Evolutionary conservation across 2,329 filamentous ascomycete species (phyloP).

Genomic region (Corynespora cassiicola): DNA sequence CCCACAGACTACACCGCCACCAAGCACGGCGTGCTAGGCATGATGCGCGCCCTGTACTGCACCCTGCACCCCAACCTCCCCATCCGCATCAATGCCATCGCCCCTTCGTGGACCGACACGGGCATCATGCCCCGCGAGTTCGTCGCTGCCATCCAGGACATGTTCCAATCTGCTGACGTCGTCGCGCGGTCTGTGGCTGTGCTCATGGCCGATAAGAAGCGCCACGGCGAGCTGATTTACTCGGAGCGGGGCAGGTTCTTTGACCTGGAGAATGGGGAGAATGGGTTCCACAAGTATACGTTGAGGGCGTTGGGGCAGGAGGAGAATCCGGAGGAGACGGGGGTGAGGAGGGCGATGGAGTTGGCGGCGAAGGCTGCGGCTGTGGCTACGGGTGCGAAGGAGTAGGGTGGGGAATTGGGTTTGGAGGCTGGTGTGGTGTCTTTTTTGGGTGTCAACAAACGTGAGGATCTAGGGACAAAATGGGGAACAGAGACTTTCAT

Average conservation of each 20-base stretch:
- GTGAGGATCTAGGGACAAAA: too few relatives aligned
- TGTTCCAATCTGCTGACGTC: conserved; percentile 28
- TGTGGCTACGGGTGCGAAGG: too few relatives aligned
- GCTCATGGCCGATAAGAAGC: conserved; percentile 34
- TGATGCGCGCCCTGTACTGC: conserved; percentile 30
- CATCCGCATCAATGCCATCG: conserved; percentile 42
- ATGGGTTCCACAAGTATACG: conserved; percentile 23
- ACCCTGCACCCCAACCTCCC: conserved; percentile 28
- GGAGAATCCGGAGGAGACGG: too few relatives aligned
- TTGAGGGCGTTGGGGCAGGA: background rate
- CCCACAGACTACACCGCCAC: conserved; percentile 37
- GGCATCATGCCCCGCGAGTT: conserved; percentile 23
- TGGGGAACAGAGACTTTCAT: too few relatives aligned
- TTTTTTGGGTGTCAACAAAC: too few relatives aligned
- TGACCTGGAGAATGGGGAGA: conserved; percentile 37
- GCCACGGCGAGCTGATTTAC: conserved; percentile 36
- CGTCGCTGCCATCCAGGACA: conserved; percentile 21
- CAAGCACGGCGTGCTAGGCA: conserved; percentile 40
- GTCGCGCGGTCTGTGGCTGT: conserved; percentile 28
- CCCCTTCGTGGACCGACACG: conserved; percentile 39
- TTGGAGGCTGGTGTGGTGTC: too few relatives aligned
- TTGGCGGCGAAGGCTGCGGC: too few relatives aligned
- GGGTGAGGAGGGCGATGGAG: too few relatives aligned
- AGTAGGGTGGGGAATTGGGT: too few relatives aligned
- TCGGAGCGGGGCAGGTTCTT: conserved; percentile 27